These are phyloP conservation scores for Paracoccidioides lutzii DNA, from an alignment of 2,329 filamentous ascomycete genomes.

Conservation along the genomic window DNA sequence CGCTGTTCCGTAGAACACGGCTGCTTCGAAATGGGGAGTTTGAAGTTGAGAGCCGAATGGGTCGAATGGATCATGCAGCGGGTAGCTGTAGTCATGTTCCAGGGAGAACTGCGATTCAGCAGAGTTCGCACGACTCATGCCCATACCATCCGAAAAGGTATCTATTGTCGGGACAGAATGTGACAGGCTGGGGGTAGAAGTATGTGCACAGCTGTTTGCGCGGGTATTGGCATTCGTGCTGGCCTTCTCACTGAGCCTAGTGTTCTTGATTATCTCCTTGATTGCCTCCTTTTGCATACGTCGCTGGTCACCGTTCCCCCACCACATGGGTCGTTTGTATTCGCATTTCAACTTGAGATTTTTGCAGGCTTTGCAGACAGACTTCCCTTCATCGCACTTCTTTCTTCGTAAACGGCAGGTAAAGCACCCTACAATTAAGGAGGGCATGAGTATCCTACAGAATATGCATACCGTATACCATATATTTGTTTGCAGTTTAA, in stretches of 20 bases:
- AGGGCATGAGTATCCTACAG: background rate
- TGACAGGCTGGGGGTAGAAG: constrained; percentile 65
- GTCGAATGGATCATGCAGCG: constrained; percentile 35
- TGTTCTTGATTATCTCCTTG: constrained; percentile 95
- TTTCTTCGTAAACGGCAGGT: constrained; percentile 55
- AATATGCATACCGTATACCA: background rate
- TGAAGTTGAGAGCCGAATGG: constrained; percentile 30
- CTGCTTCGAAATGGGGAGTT: constrained; percentile 44
- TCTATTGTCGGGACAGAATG: constrained; percentile 73
- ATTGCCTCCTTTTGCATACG: constrained; percentile 84
- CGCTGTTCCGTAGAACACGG: constrained; percentile 47
- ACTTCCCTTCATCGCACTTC: constrained; percentile 57
- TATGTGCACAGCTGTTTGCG: constrained; percentile 32
- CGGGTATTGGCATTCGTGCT: constrained; percentile 31
- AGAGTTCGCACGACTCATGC: constrained; percentile 61
- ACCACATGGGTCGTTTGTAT: constrained; percentile 95
- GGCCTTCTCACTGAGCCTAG: constrained; percentile 83
- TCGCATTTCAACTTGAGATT: constrained; percentile 77
- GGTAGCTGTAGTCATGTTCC: constrained; percentile 53
- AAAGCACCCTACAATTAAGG: constrained; percentile 41
- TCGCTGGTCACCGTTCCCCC: constrained; percentile 82
- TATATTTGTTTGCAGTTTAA: background rate
- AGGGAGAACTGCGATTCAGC: constrained; percentile 65
- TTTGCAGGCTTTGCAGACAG: constrained; percentile 50
- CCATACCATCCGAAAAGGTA: constrained; percentile 61